A percentile compares a stretch with the other conserved stretches of the same genome.
Evolutionary conservation across 2,329 filamentous ascomycete genomes (phyloP).

Genomic region (Amphichorda felina): DNA sequence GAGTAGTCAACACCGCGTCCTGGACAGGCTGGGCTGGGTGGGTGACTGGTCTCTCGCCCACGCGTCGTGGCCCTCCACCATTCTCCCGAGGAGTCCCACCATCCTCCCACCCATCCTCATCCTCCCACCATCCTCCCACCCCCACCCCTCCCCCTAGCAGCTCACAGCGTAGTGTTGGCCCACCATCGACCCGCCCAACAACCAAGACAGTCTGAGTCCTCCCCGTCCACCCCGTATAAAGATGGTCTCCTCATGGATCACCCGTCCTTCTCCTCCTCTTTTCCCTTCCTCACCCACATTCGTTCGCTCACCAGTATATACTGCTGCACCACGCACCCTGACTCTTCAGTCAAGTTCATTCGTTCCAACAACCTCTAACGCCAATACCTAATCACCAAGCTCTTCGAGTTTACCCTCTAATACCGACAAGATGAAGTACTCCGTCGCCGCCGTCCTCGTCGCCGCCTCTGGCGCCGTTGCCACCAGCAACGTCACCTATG

Average conservation of each 20-base stretch:
- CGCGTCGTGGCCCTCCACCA: too few species aligned
- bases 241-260: conserved; percentile 26
- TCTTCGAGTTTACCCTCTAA: conserved; percentile 28
- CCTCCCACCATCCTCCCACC: too few species aligned
- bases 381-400: conserved; percentile 14
- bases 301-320: conserved; percentile 26
- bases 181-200: too few species aligned
- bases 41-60: too few species aligned
- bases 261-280: conserved; percentile 14
- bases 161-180: too few species aligned
- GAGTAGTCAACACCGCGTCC: too few species aligned
- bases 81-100: too few species aligned
- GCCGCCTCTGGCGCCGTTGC: conserved; percentile 37
- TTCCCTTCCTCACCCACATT: conserved; percentile 36
- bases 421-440: conserved; percentile 55
- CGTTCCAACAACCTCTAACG: conserved; percentile 29
- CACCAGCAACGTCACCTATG: conserved; percentile 36
- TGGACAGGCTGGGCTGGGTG: too few species aligned
- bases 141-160: too few species aligned
- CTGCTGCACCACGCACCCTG: conserved; percentile 8
- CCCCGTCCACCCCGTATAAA: conserved; percentile 29
- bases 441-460: conserved; percentile 38
- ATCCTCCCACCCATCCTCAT: too few species aligned
- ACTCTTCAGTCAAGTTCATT: conserved; percentile 48
- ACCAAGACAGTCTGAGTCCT: too few species aligned